These are phyloP conservation scores for Alternaria novae-zelandiae DNA, from an alignment of 2,329 filamentous ascomycete species.

Conservation along the genomic window DNA sequence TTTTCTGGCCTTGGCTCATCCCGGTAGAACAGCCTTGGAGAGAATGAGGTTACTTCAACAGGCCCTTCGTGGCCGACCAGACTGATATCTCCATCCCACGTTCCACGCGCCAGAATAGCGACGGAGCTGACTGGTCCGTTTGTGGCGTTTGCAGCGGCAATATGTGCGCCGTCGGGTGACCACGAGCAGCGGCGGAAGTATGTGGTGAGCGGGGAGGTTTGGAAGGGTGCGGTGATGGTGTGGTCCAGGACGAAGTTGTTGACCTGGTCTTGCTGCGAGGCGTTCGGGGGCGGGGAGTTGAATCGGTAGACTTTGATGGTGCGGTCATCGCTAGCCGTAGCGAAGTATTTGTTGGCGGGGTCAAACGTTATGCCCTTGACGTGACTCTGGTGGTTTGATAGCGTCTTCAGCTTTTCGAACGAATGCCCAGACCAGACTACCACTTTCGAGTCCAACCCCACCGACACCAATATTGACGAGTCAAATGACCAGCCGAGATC, in stretches of 20 bases:
- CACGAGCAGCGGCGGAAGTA: constrained; percentile 97
- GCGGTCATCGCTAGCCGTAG: constrained; percentile 94
- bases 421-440: constrained; percentile 98
- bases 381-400: constrained; percentile 92
- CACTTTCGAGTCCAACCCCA: constrained; percentile 95
- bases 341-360: constrained; percentile 98
- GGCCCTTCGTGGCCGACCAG: constrained; percentile 96
- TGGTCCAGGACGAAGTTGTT: constrained; percentile 96
- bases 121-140: constrained; percentile 98
- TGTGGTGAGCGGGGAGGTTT: constrained; percentile 90
- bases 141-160: constrained; percentile 94
- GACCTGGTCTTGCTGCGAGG: constrained; percentile 91
- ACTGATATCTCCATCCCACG: constrained; percentile 97
- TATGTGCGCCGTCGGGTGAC: constrained; percentile 97
- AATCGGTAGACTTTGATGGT: constrained; percentile 97
- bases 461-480: constrained; percentile 92
- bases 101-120: constrained; percentile 88
- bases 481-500: constrained; percentile 97
- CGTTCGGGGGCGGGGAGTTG: constrained; percentile 83
- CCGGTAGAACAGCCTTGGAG: constrained; percentile 82
- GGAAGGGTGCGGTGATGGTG: constrained; percentile 87
- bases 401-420: constrained; percentile 95
- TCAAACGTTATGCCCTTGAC: constrained; percentile 99
- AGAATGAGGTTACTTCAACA: constrained; percentile 97
- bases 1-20: constrained; percentile 65